Evolutionary conservation across 2,329 filamentous ascomycete genomes (phyloP), one percentile per base, ranked within the genome.

Genomic region (Camptophora hylomeconis): DNA sequence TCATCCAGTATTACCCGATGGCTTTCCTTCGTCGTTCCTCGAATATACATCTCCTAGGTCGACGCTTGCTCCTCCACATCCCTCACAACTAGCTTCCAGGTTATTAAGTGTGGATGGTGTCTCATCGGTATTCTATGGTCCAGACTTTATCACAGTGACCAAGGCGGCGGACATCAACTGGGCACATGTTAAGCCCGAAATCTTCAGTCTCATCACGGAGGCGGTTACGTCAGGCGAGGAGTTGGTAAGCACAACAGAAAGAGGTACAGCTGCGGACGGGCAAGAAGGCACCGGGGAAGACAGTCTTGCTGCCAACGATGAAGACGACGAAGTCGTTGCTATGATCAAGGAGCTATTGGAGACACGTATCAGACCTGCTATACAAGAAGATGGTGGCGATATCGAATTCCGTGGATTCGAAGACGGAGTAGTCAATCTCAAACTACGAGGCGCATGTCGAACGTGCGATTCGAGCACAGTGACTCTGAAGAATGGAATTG

Each of bases 291-390:
- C 47, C 9, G 62, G 63, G 38, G 69, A 71, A 37, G 83, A 92
- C 46, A 80, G 72, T 36, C 61, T 93, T 28, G 72, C 72, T 13
- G 93, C 87, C 53, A 75, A 87, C 45, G 84, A 93, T 50, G 77
- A 92, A 38, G 89, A 98, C 52, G 78, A 76, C 42, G 89, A 98
- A 57, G 82, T 94, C 7, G 79, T 98, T 6, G 80, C 83, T 35
- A 95, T 95, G 89, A 95, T 98, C 59, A 93, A 95, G 61, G 89
- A 98, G 59, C 63, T 98, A 17, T 65, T 98, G 19, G 89, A 98
- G 57, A 98, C 89, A 15, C 69, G 89, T 38, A 93, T 98, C 48
- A 70, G 89, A 23, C 89, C 89, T 1, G 81, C 87, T 1, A 98
- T 98, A 39, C 89, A 95, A 54, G 89, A 95, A 53, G 89, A 98